Percentiles rank a stretch among this genome's conserved stretches.
These are phyloP conservation scores for Aspergillus bridgeri DNA, from an alignment of 495 filamentous ascomycete species.

Conservation along the genomic window DNA sequence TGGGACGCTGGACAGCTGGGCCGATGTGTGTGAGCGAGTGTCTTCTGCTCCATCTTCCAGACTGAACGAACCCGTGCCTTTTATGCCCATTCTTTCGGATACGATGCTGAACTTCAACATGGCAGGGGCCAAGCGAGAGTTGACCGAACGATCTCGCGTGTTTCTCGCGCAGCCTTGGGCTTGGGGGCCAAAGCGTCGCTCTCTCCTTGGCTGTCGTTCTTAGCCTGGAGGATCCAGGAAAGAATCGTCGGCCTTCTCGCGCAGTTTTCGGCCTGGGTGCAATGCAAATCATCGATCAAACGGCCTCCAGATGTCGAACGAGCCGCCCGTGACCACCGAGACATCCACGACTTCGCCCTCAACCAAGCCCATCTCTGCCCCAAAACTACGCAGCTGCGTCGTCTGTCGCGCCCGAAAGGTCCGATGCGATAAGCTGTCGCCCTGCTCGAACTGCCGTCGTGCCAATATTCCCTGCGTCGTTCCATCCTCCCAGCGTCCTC, in stretches of 20 bases:
- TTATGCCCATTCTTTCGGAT: neutral
- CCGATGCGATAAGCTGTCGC: conserved; percentile 64
- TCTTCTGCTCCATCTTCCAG: neutral
- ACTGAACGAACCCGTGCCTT: neutral
- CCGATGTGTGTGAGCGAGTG: too few species aligned
- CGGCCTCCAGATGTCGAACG: too few species aligned
- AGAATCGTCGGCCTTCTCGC: too few species aligned
- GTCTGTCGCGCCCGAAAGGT: conserved; percentile 61
- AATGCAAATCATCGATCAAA: too few species aligned
- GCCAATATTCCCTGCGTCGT: conserved; percentile 57
- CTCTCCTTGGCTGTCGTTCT: too few species aligned
- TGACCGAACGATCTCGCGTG: neutral
- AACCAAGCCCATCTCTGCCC: too few species aligned
- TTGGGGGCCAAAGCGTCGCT: neutral
- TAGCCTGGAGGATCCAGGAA: too few species aligned
- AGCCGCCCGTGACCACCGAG: too few species aligned
- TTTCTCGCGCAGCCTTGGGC: neutral
- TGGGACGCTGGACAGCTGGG: too few species aligned
- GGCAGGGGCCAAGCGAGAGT: neutral
- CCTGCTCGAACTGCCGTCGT: conserved; percentile 63
- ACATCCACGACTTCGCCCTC: too few species aligned
- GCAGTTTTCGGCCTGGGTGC: too few species aligned
- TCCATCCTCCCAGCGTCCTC: conserved; percentile 43
- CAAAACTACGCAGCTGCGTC: conserved; percentile 52
- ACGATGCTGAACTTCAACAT: too few species aligned